Conservation (phyloP, 352 stramenopile genomes). For the Globisporangium nagaii region DNA sequence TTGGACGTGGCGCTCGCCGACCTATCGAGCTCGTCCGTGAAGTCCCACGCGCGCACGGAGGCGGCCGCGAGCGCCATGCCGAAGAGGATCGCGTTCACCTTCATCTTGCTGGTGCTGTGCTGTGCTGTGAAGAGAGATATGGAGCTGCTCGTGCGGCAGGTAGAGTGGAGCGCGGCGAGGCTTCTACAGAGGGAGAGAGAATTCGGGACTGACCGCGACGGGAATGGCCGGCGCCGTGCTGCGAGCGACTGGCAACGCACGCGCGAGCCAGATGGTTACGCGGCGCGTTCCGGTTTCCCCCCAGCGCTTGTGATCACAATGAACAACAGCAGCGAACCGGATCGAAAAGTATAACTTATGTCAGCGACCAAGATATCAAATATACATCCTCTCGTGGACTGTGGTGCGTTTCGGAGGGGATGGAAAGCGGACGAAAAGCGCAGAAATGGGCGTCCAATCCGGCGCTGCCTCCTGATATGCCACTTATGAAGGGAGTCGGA, state of each 20-base stretch:
- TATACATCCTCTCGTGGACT: too few species aligned
- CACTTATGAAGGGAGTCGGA: too few species aligned
- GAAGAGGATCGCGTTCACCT: slow-evolving; percentile 8
- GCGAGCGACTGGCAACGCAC: neutral
- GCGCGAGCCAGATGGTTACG: neutral
- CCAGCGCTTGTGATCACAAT: too few species aligned
- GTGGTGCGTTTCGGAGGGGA: too few species aligned
- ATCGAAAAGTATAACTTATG: neutral
- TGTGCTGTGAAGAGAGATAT: neutral
- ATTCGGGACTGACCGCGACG: neutral
- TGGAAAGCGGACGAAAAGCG: too few species aligned
- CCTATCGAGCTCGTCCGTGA: slow-evolving; percentile 18
- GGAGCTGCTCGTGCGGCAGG: too few species aligned
- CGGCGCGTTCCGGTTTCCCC: neutral
- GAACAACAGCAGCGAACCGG: neutral
- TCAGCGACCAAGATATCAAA: neutral
- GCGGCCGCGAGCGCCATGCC: neutral
- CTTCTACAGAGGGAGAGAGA: neutral
- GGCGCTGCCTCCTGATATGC: too few species aligned
- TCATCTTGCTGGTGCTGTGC: neutral
- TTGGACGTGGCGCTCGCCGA: slow-evolving; percentile 1
- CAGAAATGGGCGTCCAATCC: too few species aligned
- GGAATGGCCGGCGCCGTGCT: too few species aligned
- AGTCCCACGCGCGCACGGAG: slow-evolving; percentile 8
- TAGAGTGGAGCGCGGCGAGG: neutral